Base-by-base conservation (phyloP, 306 rosid species). In the Lathyrus oleraceus region DNA sequence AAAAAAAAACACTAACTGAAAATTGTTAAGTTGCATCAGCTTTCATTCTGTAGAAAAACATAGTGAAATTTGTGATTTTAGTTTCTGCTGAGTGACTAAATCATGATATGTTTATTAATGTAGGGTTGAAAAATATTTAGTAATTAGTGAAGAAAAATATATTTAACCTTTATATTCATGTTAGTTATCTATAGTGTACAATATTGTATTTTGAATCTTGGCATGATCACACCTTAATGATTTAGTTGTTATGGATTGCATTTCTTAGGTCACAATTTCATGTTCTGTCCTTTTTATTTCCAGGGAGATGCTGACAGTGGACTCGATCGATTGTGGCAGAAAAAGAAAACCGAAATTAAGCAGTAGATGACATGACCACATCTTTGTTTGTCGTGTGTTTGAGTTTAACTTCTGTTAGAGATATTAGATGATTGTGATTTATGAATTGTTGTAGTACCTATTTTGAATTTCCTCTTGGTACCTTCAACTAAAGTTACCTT, bases 301-400 rank as follows among this genome's bases (percentile, higher is more conserved):
- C 65, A 83, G 85, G 87, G 87, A 6, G 92, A 87, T 74, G 92
- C 86, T 0, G 92, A 87, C 68, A 78, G 92, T 68, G 92, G 80
- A 14, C 27, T 85, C 16, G 92, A 87, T 60, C 79, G 92, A 14
- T 61, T 83, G 56, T 87, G 86, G 89, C 81, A 68, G 74, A 87
- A 82, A 71, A 87, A 87, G 82, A 87, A 76, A 61, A 70, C 4
- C 1, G 89, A 85, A 71, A 62, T 25, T 14, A 79, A 79, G 48
- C 87, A 83, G 51, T 87, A 83, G 80, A 44, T 13, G 30, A 19
- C 48, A 12, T 23, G 16, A 23, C 15, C 35, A 5, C n/a, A 5
- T 21, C 8, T 21, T 23, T 20, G 7, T 12, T 11, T 54, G 32
- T 25, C 12, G 12, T 54, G 43, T 44, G 1, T 17, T 25, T 14